These are phyloP conservation scores for Gastroboletus turbinatus DNA, from an alignment of 1,284 basidiomycete species.

Conservation along the genomic window DNA sequence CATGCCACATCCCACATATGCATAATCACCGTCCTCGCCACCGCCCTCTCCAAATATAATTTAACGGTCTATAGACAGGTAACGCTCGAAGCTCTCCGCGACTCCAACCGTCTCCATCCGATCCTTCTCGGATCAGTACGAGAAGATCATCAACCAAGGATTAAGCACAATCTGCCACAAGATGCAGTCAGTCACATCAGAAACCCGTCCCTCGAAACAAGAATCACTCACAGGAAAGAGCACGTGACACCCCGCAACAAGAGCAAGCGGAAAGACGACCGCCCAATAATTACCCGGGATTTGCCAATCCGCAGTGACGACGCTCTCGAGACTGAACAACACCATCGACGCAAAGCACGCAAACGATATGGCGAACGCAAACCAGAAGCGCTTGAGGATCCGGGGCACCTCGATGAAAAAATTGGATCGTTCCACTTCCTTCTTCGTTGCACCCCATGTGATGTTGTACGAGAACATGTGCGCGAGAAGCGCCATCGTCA, in stretches of 20 bases:
- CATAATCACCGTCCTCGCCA: too few species aligned
- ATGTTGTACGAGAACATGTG: constrained; percentile 86
- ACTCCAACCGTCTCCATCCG: background rate
- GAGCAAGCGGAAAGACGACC: constrained; percentile 63
- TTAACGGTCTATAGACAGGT: background rate
- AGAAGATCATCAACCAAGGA: constrained; percentile 79
- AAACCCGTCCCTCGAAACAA: too few species aligned
- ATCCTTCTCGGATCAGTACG: constrained; percentile 47
- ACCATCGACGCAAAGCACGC: constrained; percentile 41
- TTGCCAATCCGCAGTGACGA: constrained; percentile 47
- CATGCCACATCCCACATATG: background rate
- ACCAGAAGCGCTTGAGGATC: constrained; percentile 65
- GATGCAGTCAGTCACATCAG: background rate
- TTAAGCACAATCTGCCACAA: constrained; percentile 63
- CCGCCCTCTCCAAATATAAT: background rate
- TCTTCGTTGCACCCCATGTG: constrained; percentile 76
- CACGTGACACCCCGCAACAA: constrained; percentile 59
- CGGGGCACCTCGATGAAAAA: constrained; percentile 87
- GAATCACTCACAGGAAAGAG: constrained; percentile 58
- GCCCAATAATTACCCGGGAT: constrained; percentile 59
- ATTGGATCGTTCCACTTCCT: constrained; percentile 79
- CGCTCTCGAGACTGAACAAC: constrained; percentile 35
- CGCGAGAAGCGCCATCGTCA: constrained; percentile 69
- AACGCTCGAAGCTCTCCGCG: background rate
- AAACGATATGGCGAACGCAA: constrained; percentile 28